phyloP scores from a whole-genome alignment of 495 filamentous ascomycete genomes.

The Penicillium parvum region DNA sequence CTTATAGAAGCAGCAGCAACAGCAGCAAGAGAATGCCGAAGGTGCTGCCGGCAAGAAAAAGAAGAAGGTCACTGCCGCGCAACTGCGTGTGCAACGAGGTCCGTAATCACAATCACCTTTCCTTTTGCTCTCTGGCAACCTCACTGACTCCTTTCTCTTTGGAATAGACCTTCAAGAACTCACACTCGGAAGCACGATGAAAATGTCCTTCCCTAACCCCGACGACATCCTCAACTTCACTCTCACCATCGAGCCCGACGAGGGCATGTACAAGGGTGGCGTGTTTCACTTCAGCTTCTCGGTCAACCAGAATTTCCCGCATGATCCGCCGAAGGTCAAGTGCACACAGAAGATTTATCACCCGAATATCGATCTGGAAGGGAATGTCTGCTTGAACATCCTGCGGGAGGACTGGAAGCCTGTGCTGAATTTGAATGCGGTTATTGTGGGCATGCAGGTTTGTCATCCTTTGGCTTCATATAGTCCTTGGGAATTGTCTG shows the following conservation, averaged over 20 bases:
- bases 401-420: conserved; percentile 98
- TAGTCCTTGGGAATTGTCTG: not conserved
- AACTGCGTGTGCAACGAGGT: conserved; percentile 97
- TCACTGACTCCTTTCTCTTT: not conserved
- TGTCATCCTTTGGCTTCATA: conserved; percentile 9
- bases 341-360: conserved; percentile 99
- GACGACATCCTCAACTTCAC: conserved; percentile 97
- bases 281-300: conserved; percentile 84
- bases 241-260: conserved; percentile 89
- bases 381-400: conserved; percentile 97
- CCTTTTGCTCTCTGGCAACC: not conserved
- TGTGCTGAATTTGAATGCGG: conserved; percentile 91
- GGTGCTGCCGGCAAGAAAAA: conserved; percentile 76
- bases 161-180: conserved; percentile 97
- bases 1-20: conserved; percentile 77
- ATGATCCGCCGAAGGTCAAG: conserved; percentile 96
- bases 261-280: conserved; percentile 95
- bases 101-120: not conserved
- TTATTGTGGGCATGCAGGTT: conserved; percentile 91
- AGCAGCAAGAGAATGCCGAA: conserved; percentile 86
- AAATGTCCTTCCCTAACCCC: conserved; percentile 85
- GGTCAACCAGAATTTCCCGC: conserved; percentile 92
- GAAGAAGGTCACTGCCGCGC: conserved; percentile 96
- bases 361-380: conserved; percentile 96
- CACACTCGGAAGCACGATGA: conserved; percentile 85